phyloP scores from a whole-genome alignment of 495 filamentous ascomycete species.

The Neurospora discreta region DNA sequence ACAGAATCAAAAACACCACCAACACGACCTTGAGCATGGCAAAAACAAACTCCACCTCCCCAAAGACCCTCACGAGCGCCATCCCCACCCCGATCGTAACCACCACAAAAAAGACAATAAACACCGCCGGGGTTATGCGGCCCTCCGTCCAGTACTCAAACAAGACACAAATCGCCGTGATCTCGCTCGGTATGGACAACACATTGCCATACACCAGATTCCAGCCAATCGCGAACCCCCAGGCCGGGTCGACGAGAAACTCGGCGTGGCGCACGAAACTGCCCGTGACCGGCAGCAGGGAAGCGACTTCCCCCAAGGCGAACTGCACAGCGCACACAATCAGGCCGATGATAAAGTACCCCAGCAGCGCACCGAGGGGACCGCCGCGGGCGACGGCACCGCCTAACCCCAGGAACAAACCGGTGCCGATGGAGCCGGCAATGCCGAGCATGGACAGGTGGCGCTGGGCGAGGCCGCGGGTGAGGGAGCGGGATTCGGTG shows the following conservation, averaged over 20 bases:
- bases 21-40: constrained; percentile 52
- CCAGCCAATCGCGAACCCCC: constrained; percentile 71
- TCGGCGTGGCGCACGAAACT: constrained; percentile 54
- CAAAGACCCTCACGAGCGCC: constrained; percentile 46
- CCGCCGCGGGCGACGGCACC: constrained; percentile 35
- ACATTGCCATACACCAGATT: constrained; percentile 40
- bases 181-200: constrained; percentile 46
- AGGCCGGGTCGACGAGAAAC: constrained; percentile 62
- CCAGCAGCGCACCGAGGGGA: constrained; percentile 40
- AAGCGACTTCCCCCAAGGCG: constrained; percentile 49
- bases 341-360: constrained; percentile 41
- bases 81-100: constrained; percentile 43
- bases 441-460: constrained; percentile 40
- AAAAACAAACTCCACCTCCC: constrained; percentile 51
- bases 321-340: constrained; percentile 41
- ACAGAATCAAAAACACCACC: constrained; percentile 52
- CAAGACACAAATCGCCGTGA: constrained; percentile 49
- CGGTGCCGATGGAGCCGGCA: constrained; percentile 43
- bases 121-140: constrained; percentile 33
- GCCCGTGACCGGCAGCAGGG: constrained; percentile 50
- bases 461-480: constrained; percentile 31
- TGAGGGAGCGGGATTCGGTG: constrained; percentile 26
- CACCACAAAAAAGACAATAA: constrained; percentile 45
- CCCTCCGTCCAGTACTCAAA: constrained; percentile 41
- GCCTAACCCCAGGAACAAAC: constrained; percentile 39